These are phyloP conservation scores for Lactarius sp. DNA, from an alignment of 768 basidiomycete species.

Conservation along the genomic window DNA sequence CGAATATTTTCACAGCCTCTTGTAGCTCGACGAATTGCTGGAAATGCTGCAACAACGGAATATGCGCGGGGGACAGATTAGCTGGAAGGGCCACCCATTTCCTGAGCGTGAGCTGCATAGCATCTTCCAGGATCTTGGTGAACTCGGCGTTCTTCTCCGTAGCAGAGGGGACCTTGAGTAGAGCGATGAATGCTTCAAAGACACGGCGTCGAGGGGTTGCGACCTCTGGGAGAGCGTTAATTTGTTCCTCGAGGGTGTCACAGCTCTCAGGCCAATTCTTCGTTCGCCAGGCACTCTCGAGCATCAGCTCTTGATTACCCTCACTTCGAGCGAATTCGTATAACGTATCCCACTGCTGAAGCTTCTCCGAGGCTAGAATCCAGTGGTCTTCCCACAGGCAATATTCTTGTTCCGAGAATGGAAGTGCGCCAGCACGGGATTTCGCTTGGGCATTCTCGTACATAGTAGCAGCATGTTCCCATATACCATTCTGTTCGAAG, in stretches of 20 bases:
- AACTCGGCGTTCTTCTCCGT: slow-evolving; percentile 87
- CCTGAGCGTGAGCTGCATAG: slow-evolving; percentile 91
- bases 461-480: slow-evolving; percentile 83
- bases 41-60: slow-evolving; percentile 94
- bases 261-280: slow-evolving; percentile 86
- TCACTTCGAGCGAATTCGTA: slow-evolving; percentile 87
- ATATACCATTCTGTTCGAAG: slow-evolving; percentile 96
- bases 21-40: slow-evolving; percentile 98
- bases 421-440: slow-evolving; percentile 72
- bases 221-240: slow-evolving; percentile 75
- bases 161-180: slow-evolving; percentile 78
- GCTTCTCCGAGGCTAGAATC: slow-evolving; percentile 91
- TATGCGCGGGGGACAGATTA: slow-evolving; percentile 84
- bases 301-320: slow-evolving; percentile 83
- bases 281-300: slow-evolving; percentile 94
- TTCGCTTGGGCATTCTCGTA: slow-evolving; percentile 90
- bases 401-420: slow-evolving; percentile 93
- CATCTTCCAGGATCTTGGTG: slow-evolving; percentile 84
- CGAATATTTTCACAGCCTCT: slow-evolving; percentile 93
- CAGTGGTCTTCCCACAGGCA: slow-evolving; percentile 99
- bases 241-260: slow-evolving; percentile 73
- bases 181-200: slow-evolving; percentile 92
- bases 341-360: slow-evolving; percentile 96
- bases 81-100: slow-evolving; percentile 93
- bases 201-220: slow-evolving; percentile 93